Base-by-base conservation (phyloP, 108 stramenopile genomes). In the Cyclotella sp. region DNA sequence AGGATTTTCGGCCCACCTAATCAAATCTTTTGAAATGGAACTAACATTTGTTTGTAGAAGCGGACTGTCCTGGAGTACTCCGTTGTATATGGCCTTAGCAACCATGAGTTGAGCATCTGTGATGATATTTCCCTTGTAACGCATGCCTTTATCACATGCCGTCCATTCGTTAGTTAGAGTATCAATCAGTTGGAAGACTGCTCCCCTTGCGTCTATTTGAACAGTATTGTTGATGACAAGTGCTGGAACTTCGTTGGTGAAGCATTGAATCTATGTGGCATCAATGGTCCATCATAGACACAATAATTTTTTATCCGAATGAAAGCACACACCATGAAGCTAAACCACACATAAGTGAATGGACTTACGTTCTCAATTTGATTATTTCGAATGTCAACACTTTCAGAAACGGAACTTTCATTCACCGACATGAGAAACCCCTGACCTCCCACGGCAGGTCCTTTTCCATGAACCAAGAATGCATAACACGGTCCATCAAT, bases 401-500 rank as follows among this genome's bases (percentile, higher is more conserved):
- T 34, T 34, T 34, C 34, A 34, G 34, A 34, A 34, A 34, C 6
- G 34, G 34, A 34, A 34, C 34, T 34, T 34, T 34, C 34, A 34
- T 15, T 11, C 29, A 39, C 59, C 11, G 34, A 34, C 34, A 34
- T 34, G 34, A 6, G 2, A 34, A 34, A 34, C 6, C 69, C 69
- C n/a, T 63, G 61, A 3, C 73, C 73, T 49, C 73, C 73, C 29
- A 74, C 73, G 22, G 73, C 73, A n/a, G 73, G 73, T 40, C 73
- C 73, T 1, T 53, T 66, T 2, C 73, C 73, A 49, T 74, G 73
- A 3, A 74, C 64, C 1, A 74, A n/a, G 64, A 74, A 74, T 9
- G 27, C 73, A 24, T 74, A 74, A 47, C 73, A 74, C 16, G 75
- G 75, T n/a, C 75, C 75, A 44, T 76, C 75, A 29, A 76, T 46